phyloP scores from a whole-genome alignment of 1,139 yeast genomes.

The Pichia sp. region DNA sequence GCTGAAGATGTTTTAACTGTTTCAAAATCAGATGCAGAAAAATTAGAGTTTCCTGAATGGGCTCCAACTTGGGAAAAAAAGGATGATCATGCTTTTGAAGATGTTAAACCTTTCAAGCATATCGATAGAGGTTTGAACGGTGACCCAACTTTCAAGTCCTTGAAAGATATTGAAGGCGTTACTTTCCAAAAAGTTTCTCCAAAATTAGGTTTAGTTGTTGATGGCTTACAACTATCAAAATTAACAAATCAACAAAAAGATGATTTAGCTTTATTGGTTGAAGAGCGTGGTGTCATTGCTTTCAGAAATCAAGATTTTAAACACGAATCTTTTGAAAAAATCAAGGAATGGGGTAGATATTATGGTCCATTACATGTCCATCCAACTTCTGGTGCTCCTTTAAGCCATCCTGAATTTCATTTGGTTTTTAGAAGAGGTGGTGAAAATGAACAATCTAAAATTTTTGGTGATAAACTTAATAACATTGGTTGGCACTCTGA shows the following conservation, averaged over 20 bases:
- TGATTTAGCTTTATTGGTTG: slow-evolving; percentile 58
- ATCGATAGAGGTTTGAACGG: slow-evolving; percentile 52
- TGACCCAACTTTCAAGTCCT: slow-evolving; percentile 45
- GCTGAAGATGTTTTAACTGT: slow-evolving; percentile 15
- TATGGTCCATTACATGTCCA: slow-evolving; percentile 70
- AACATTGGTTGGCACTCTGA: slow-evolving; percentile 58
- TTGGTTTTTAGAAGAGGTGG: slow-evolving; percentile 51
- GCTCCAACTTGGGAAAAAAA: slow-evolving; percentile 44
- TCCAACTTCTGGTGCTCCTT: slow-evolving; percentile 67
- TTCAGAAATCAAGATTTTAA: slow-evolving; percentile 62
- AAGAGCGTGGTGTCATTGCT: slow-evolving; percentile 63
- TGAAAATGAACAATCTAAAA: slow-evolving; percentile 31
- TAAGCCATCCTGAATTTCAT: slow-evolving; percentile 52
- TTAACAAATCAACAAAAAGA: slow-evolving; percentile 48
- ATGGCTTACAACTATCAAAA: slow-evolving; percentile 51
- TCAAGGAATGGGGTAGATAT: slow-evolving; percentile 48
- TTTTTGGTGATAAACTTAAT: slow-evolving; percentile 33
- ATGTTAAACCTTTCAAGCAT: slow-evolving; percentile 39
- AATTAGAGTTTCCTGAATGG: slow-evolving; percentile 17
- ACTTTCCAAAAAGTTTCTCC: slow-evolving; percentile 41
- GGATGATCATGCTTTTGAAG: slow-evolving; percentile 19
- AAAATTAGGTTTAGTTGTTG: slow-evolving; percentile 57
- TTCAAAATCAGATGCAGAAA: slow-evolving; percentile 14
- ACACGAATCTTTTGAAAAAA: slow-evolving; percentile 47
- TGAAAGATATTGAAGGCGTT: slow-evolving; percentile 38